phyloP scores from a whole-genome alignment of 1,284 basidiomycete genomes.

The Cutaneotrichosporon arboriforme region DNA sequence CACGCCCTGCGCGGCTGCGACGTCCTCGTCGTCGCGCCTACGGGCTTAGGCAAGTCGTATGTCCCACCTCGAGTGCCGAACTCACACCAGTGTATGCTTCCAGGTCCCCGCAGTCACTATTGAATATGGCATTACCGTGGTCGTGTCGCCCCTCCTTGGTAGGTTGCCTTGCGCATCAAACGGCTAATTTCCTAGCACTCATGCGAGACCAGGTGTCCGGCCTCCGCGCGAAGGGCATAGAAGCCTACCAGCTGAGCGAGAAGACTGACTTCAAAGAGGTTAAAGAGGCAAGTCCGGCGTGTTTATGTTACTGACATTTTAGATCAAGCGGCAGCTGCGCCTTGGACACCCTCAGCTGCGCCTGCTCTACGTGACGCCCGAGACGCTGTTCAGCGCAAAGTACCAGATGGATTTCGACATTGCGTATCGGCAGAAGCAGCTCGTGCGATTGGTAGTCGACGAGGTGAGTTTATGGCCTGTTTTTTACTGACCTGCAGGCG shows the following conservation, averaged over 20 bases:
- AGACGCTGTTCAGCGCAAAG: conserved; percentile 59
- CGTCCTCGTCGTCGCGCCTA: conserved; percentile 78
- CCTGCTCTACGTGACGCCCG: conserved; percentile 74
- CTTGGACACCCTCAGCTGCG: conserved; percentile 59
- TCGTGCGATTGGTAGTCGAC: conserved; percentile 70
- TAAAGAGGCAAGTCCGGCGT: conserved; percentile 49
- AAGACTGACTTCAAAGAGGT: conserved; percentile 58
- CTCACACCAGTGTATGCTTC: conserved; percentile 61
- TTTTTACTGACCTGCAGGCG: conserved; percentile 52
- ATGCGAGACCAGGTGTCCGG: conserved; percentile 78
- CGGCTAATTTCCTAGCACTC: conserved; percentile 58
- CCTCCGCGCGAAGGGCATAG: conserved; percentile 56
- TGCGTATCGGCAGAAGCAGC: conserved; percentile 55
- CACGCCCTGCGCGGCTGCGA: conserved; percentile 63
- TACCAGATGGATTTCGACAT: conserved; percentile 55
- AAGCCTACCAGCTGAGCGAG: conserved; percentile 62
- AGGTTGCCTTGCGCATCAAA: conserved; percentile 21
- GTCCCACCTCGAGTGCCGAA: conserved; percentile 9
- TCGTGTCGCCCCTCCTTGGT: conserved; percentile 74
- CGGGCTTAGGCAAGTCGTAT: conserved; percentile 77
- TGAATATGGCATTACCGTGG: conserved; percentile 66
- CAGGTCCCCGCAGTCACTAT: conserved; percentile 73
- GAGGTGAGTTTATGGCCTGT: conserved; percentile 54
- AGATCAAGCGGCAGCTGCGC: conserved; percentile 62
- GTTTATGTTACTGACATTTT: background rate